These are phyloP conservation scores for Aspergillus amoenus DNA, from an alignment of 2,329 filamentous ascomycete species.

Conservation along the genomic window DNA sequence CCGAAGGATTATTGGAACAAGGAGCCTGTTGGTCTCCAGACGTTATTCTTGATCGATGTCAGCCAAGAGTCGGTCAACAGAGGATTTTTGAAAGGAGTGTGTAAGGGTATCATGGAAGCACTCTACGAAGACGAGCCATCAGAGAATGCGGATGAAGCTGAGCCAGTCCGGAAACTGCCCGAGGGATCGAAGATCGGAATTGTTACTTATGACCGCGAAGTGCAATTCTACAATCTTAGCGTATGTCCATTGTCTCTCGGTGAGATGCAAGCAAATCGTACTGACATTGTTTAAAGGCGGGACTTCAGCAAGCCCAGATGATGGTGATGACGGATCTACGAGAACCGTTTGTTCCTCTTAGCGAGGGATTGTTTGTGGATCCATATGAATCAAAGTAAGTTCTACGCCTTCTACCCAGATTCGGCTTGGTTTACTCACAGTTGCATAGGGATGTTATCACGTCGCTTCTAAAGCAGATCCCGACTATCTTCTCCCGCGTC, in stretches of 20 bases:
- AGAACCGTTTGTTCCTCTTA: slow-evolving; percentile 90
- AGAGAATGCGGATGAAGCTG: slow-evolving; percentile 53
- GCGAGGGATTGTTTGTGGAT: slow-evolving; percentile 91
- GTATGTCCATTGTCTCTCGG: slow-evolving; percentile 49
- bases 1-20: slow-evolving; percentile 99
- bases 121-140: slow-evolving; percentile 68
- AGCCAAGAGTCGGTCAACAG: slow-evolving; percentile 89
- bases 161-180: slow-evolving; percentile 61
- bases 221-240: slow-evolving; percentile 96
- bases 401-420: not conserved
- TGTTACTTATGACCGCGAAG: slow-evolving; percentile 91
- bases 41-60: slow-evolving; percentile 90
- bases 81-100: slow-evolving; percentile 86
- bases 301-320: slow-evolving; percentile 88
- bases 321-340: slow-evolving; percentile 97
- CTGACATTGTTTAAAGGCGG: slow-evolving; percentile 52
- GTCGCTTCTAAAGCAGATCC: slow-evolving; percentile 79
- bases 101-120: slow-evolving; percentile 80
- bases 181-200: slow-evolving; percentile 86
- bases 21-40: slow-evolving; percentile 82
- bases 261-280: slow-evolving; percentile 13
- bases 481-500: slow-evolving; percentile 79
- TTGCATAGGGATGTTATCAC: slow-evolving; percentile 69
- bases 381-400: slow-evolving; percentile 78
- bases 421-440: slow-evolving; percentile 24